Percentiles rank a stretch among this genome's conserved stretches.
Evolutionary conservation across 768 basidiomycete species (phyloP).

Genomic region (Melanogaster broomeanus): DNA sequence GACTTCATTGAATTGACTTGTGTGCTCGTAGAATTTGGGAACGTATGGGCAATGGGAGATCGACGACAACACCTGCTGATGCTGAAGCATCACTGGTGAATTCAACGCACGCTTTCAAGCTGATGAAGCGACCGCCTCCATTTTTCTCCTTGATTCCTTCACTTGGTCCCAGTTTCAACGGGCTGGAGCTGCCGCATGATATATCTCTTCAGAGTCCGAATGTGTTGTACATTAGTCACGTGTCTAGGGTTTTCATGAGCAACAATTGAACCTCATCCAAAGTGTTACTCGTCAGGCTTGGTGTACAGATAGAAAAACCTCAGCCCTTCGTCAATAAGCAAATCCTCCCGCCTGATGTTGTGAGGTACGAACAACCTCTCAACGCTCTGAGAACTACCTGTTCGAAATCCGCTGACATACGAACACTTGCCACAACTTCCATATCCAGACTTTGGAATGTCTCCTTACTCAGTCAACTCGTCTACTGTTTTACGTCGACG

Average conservation of each 20-base stretch:
- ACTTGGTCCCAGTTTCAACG: too few relatives aligned
- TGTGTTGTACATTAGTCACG: too few relatives aligned
- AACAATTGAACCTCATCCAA: too few relatives aligned
- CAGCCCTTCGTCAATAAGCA: constrained; percentile 35
- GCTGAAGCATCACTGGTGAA: background rate
- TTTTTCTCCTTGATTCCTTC: too few relatives aligned
- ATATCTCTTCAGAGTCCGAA: too few relatives aligned
- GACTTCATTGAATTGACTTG: background rate
- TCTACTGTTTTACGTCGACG: constrained; percentile 18
- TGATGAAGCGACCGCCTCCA: background rate
- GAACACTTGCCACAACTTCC: constrained; percentile 30
- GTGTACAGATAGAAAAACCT: too few relatives aligned
- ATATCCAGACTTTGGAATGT: constrained; percentile 6
- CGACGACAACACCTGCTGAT: constrained; percentile 21
- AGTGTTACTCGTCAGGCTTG: too few relatives aligned
- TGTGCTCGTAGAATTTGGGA: constrained; percentile 13
- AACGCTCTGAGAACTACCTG: constrained; percentile 36
- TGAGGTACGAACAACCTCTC: constrained; percentile 36
- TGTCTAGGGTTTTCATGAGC: background rate
- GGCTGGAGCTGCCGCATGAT: too few relatives aligned
- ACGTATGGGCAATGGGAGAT: constrained; percentile 30
- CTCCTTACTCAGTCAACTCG: constrained; percentile 18
- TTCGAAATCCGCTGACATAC: constrained; percentile 52
- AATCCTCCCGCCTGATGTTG: constrained; percentile 42
- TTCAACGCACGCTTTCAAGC: background rate